These are phyloP conservation scores for Alectoria sarmentosa DNA, from an alignment of 495 filamentous ascomycete genomes.

Conservation along the genomic window DNA sequence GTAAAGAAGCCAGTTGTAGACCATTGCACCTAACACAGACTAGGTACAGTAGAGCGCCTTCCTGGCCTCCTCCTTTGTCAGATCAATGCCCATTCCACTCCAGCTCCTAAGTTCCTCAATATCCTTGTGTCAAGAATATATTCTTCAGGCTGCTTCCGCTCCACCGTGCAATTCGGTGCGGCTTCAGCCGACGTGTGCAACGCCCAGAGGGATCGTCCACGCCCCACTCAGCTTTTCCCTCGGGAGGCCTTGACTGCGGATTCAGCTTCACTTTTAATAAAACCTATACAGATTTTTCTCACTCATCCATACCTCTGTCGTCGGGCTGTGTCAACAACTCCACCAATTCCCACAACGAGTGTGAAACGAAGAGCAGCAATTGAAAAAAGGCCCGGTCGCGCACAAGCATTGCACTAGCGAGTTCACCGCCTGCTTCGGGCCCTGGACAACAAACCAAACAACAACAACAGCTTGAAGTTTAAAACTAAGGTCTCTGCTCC, in stretches of 20 bases:
- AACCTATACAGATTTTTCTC: background rate
- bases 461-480: background rate
- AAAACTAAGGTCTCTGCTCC: constrained; percentile 4
- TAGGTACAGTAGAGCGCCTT: background rate
- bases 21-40: too few relatives aligned
- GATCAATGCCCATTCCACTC: background rate
- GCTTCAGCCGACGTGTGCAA: background rate
- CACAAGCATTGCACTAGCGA: constrained; percentile 15
- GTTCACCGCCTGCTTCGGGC: constrained; percentile 13
- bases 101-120: background rate
- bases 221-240: constrained; percentile 9
- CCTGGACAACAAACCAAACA: background rate
- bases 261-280: constrained; percentile 6
- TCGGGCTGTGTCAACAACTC: background rate
- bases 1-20: background rate
- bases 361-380: background rate
- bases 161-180: background rate
- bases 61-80: background rate
- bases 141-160: background rate
- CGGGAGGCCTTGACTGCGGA: constrained; percentile 3
- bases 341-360: background rate
- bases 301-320: background rate
- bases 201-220: constrained; percentile 11
- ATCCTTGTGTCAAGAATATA: too few relatives aligned
- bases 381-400: constrained; percentile 9